These are phyloP conservation scores for Phaeoacremonium minimum DNA, from an alignment of 2,329 filamentous ascomycete genomes.

Conservation along the genomic window DNA sequence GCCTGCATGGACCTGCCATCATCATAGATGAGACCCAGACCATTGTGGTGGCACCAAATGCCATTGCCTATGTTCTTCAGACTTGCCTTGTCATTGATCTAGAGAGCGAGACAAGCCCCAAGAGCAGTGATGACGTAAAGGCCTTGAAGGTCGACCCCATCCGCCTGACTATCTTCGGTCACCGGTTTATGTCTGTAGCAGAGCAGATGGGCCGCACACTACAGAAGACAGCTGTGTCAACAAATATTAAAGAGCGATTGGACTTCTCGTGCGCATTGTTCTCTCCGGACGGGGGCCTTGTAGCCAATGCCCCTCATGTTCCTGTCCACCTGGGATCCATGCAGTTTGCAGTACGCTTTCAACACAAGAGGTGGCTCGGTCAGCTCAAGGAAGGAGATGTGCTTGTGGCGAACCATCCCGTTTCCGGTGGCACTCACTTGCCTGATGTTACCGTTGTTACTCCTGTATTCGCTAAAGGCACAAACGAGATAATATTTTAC, in stretches of 20 bases:
- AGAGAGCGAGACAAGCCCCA: background rate
- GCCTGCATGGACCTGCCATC: slow-evolving; percentile 3
- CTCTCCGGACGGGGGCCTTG: slow-evolving; percentile 29
- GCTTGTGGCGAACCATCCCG: slow-evolving; percentile 31
- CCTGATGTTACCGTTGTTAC: slow-evolving; percentile 35
- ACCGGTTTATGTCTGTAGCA: slow-evolving; percentile 55
- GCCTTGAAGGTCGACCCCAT: slow-evolving; percentile 37
- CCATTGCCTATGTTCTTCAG: slow-evolving; percentile 24
- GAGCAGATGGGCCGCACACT: slow-evolving; percentile 55
- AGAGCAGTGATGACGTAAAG: background rate
- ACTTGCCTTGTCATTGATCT: slow-evolving; percentile 17
- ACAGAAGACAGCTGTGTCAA: slow-evolving; percentile 49
- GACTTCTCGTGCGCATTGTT: slow-evolving; percentile 38
- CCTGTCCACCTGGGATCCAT: slow-evolving; percentile 36
- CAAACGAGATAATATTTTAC: slow-evolving; percentile 25
- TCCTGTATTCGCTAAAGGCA: slow-evolving; percentile 23
- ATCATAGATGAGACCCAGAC: slow-evolving; percentile 35
- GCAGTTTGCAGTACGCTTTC: slow-evolving; percentile 31
- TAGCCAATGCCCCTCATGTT: slow-evolving; percentile 33
- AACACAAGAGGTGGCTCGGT: slow-evolving; percentile 24
- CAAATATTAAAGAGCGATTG: slow-evolving; percentile 37
- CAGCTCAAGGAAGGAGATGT: slow-evolving; percentile 31
- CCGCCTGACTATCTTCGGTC: slow-evolving; percentile 47
- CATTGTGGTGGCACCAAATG: slow-evolving; percentile 31
- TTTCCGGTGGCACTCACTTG: slow-evolving; percentile 28